These are phyloP conservation scores for Yueomyces sp. DNA, from an alignment of 805 yeast genomes.

Conservation along the genomic window DNA sequence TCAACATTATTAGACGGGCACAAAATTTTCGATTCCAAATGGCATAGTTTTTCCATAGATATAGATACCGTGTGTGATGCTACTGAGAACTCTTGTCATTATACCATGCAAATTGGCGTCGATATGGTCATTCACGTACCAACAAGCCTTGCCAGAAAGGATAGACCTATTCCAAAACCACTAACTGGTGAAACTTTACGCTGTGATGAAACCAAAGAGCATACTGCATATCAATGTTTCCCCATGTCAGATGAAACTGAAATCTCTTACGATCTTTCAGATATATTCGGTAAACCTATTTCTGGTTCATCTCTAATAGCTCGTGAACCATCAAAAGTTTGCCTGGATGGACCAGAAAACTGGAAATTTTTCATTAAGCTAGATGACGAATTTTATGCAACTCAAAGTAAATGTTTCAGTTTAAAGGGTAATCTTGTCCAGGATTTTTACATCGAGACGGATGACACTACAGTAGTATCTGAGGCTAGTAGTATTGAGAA, in stretches of 20 bases:
- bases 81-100: slow-evolving; percentile 27
- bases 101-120: slow-evolving; percentile 49
- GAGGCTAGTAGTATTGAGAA: slow-evolving; percentile 15
- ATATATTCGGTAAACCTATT: slow-evolving; percentile 58
- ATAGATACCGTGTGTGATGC: slow-evolving; percentile 41
- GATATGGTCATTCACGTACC: slow-evolving; percentile 63
- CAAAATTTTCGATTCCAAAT: slow-evolving; percentile 74
- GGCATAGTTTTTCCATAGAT: slow-evolving; percentile 92
- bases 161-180: slow-evolving; percentile 72
- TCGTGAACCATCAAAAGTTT: slow-evolving; percentile 25
- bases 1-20: slow-evolving; percentile 82
- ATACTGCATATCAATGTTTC: slow-evolving; percentile 60
- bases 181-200: slow-evolving; percentile 51
- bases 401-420: slow-evolving; percentile 27
- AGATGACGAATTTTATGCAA: slow-evolving; percentile 19
- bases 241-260: slow-evolving; percentile 45
- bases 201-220: slow-evolving; percentile 55
- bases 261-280: slow-evolving; percentile 39
- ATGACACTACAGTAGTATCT: slow-evolving; percentile 31
- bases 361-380: slow-evolving; percentile 34
- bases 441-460: slow-evolving; percentile 26
- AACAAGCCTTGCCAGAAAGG: slow-evolving; percentile 46
- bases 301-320: slow-evolving; percentile 53
- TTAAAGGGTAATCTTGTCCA: slow-evolving; percentile 12
- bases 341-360: slow-evolving; percentile 28